Conservation (phyloP, 2,329 filamentous ascomycete species). For the Colletotrichum falcatum region DNA sequence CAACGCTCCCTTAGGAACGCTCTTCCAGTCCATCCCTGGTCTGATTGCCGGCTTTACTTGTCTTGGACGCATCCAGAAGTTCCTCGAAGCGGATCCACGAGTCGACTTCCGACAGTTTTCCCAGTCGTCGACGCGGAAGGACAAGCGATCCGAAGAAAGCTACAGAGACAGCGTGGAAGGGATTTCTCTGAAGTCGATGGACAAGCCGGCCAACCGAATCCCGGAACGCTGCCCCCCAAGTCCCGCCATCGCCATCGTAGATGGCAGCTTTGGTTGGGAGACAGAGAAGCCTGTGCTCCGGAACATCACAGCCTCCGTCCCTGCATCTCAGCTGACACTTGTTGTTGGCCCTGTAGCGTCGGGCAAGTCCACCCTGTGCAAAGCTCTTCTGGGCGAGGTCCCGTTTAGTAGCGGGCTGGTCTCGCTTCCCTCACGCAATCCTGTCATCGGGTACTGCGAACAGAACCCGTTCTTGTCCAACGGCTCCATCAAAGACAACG, state of each 20-base stretch:
- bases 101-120: slow-evolving; percentile 45
- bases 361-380: slow-evolving; percentile 57
- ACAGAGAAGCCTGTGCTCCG: slow-evolving; percentile 46
- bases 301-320: slow-evolving; percentile 50
- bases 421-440: slow-evolving; percentile 27
- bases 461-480: slow-evolving; percentile 47
- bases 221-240: not conserved
- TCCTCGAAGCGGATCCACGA: slow-evolving; percentile 48
- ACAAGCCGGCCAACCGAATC: not conserved
- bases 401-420: slow-evolving; percentile 43
- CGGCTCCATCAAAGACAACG: slow-evolving; percentile 44
- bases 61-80: slow-evolving; percentile 51
- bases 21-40: slow-evolving; percentile 50
- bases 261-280: slow-evolving; percentile 51
- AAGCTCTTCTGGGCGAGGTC: slow-evolving; percentile 50
- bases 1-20: slow-evolving; percentile 46
- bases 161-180: slow-evolving; percentile 26
- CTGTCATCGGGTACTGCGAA: slow-evolving; percentile 49
- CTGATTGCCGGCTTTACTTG: slow-evolving; percentile 51
- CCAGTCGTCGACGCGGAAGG: slow-evolving; percentile 4
- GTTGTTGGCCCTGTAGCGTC: slow-evolving; percentile 55
- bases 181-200: slow-evolving; percentile 5
- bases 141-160: slow-evolving; percentile 37
- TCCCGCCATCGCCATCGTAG: slow-evolving; percentile 20
- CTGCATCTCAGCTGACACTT: slow-evolving; percentile 50